phyloP scores from a whole-genome alignment of 805 yeast species.

The Blastobotrys terrestris region DNA sequence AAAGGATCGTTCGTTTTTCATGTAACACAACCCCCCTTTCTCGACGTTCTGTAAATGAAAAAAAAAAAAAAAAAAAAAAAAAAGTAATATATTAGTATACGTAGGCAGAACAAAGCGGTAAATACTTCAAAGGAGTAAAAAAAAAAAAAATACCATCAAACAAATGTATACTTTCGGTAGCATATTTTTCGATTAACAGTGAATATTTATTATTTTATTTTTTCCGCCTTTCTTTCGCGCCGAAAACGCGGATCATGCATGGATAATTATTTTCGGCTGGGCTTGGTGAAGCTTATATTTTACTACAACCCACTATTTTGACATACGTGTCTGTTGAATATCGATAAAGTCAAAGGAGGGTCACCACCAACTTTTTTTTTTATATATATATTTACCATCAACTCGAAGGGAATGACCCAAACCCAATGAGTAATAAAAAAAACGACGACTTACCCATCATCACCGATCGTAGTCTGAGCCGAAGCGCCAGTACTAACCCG shows the following conservation, averaged over 20 bases:
- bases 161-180: too few species aligned
- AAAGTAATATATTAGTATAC: too few species aligned
- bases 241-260: neutral
- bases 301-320: neutral
- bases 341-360: too few species aligned
- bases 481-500: neutral
- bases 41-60: too few species aligned
- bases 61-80: too few species aligned
- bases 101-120: too few species aligned
- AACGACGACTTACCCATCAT: neutral
- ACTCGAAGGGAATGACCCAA: neutral
- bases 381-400: too few species aligned
- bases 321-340: neutral
- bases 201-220: too few species aligned
- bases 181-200: neutral
- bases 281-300: neutral
- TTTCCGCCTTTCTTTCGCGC: neutral
- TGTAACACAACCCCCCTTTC: neutral
- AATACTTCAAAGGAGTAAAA: too few species aligned
- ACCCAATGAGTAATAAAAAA: neutral
- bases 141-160: neutral
- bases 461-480: neutral
- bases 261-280: neutral
- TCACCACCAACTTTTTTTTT: too few species aligned
- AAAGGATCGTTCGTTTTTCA: too few species aligned